Evolutionary conservation across 805 yeast genomes (phyloP).

Genomic region (Kuraishia capsulata): DNA sequence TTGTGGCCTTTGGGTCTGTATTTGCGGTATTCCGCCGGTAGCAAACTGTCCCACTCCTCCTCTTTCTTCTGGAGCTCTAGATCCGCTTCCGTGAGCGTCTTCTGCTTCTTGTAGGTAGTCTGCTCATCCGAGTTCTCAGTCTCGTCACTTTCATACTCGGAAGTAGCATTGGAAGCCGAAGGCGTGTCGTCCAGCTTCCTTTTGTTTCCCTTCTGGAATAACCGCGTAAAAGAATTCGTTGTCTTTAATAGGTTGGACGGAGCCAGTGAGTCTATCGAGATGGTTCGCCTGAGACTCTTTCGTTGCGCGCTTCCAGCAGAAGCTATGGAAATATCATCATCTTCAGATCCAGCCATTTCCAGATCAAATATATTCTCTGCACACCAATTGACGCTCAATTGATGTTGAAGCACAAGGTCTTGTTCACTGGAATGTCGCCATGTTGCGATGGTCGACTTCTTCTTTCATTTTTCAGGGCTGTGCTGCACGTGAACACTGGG

Average conservation of each 20-base stretch:
- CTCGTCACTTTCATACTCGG: background rate
- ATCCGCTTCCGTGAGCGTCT: background rate
- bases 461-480: no score
- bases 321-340: no score
- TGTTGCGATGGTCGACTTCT: no score
- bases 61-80: background rate
- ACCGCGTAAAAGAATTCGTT: conserved; percentile 1
- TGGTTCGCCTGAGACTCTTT: conserved; percentile 1
- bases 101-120: background rate
- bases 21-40: conserved; percentile 65
- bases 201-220: conserved; percentile 1
- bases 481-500: no score
- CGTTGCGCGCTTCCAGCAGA: no score
- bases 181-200: conserved; percentile 1
- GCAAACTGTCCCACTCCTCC: conserved; percentile 44
- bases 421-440: no score
- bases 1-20: conserved; percentile 73
- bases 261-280: conserved; percentile 2
- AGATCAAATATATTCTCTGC: no score
- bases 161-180: background rate
- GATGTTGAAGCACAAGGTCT: no score
- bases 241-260: conserved; percentile 1
- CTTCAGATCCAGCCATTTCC: no score
- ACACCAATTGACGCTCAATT: no score
- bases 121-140: conserved; percentile 1